Evolutionary conservation across 305 asterid genomes (phyloP).

Genomic region (Solanum hybrid): DNA sequence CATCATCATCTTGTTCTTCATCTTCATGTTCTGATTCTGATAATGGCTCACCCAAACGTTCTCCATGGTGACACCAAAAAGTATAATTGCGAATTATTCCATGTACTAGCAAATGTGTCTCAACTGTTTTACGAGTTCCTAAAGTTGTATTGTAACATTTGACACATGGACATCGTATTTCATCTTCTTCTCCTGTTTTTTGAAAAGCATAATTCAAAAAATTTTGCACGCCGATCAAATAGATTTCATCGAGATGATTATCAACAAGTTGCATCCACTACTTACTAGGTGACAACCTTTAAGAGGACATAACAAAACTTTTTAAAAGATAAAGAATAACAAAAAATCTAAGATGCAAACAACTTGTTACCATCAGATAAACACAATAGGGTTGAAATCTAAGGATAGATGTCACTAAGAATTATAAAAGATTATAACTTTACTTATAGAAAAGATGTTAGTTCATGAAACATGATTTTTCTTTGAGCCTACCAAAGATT

Average conservation of each 20-base stretch:
- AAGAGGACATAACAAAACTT: not conserved
- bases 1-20: not conserved
- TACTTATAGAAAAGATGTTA: not conserved
- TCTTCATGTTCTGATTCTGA: not conserved
- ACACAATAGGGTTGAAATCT: not conserved
- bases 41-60: not conserved
- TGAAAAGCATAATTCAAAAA: not conserved
- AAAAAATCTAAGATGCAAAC: not conserved
- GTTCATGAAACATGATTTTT: not conserved
- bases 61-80: not conserved
- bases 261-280: not conserved
- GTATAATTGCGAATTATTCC: not conserved
- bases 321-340: not conserved
- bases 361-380: not conserved
- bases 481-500: not conserved
- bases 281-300: not conserved
- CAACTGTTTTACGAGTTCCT: not conserved
- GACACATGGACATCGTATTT: not conserved
- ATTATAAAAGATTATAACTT: not conserved
- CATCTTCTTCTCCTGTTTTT: not conserved
- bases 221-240: not conserved
- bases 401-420: not conserved
- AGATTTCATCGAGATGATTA: not conserved
- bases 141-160: not conserved
- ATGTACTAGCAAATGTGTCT: not conserved